These are phyloP conservation scores for Blastocystis sp. DNA, from an alignment of 352 stramenopile species.

Conservation along the genomic window DNA sequence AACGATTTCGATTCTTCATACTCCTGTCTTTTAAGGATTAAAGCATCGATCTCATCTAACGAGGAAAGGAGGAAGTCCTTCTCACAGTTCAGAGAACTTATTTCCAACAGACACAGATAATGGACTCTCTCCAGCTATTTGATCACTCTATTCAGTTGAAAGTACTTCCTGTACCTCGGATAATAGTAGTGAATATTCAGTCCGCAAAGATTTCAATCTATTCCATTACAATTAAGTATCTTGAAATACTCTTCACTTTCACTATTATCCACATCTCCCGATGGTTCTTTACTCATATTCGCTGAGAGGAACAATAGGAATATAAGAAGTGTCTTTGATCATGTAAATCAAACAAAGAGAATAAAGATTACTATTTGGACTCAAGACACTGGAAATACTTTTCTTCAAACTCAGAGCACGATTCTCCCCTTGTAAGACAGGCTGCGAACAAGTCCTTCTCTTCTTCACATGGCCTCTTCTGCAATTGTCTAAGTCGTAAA, in stretches of 20 bases:
- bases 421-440: slow-evolving; percentile 14
- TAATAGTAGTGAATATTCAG: neutral
- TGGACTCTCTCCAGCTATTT: slow-evolving; percentile 20
- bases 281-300: neutral
- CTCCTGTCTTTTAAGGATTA: slow-evolving; percentile 5
- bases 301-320: neutral
- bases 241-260: neutral
- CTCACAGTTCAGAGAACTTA: slow-evolving; percentile 33
- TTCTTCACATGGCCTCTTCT: slow-evolving; percentile 2
- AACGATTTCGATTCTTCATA: neutral
- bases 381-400: slow-evolving; percentile 39
- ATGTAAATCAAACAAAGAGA: neutral
- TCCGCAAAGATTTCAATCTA: slow-evolving; percentile 31
- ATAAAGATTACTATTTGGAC: neutral
- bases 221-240: neutral
- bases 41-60: slow-evolving; percentile 32
- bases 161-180: slow-evolving; percentile 31
- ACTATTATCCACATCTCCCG: neutral
- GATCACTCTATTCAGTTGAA: neutral
- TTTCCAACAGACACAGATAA: slow-evolving; percentile 4
- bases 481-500: neutral
- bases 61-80: slow-evolving; percentile 30
- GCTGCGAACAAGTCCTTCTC: slow-evolving; percentile 25
- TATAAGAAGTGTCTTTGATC: neutral
- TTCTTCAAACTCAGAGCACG: neutral